A percentile compares a stretch with the other conserved stretches of the same genome.
phyloP scores from a whole-genome alignment of 73 alveolate genomes.

The Blepharisma japonicum region DNA sequence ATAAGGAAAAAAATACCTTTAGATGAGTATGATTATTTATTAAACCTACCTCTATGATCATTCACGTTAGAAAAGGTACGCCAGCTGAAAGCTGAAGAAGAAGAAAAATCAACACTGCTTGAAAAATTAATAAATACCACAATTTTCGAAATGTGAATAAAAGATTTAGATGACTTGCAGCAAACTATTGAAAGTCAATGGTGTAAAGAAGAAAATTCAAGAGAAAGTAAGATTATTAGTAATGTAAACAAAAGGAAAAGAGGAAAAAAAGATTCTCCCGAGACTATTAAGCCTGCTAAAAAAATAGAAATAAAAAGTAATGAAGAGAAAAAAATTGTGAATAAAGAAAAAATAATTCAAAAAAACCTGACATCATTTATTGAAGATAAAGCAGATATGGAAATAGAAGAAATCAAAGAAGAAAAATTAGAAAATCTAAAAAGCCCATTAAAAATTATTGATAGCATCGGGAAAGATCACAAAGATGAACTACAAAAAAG shows the following conservation, averaged over 20 bases:
- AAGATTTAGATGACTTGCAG: conserved; percentile 66
- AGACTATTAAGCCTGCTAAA: background rate
- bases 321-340: no score
- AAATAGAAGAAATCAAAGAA: no score
- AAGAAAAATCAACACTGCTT: conserved; percentile 52
- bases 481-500: no score
- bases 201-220: conserved; percentile 20
- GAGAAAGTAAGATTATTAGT: conserved; percentile 26
- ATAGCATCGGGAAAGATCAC: no score
- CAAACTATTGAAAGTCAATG: conserved; percentile 18
- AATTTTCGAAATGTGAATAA: conserved; percentile 61
- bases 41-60: conserved; percentile 70
- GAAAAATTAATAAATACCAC: conserved; percentile 44
- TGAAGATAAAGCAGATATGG: no score
- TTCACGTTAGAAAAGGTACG: conserved; percentile 75
- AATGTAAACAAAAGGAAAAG: conserved; percentile 23
- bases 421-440: no score
- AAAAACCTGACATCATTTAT: no score
- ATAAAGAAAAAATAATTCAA: no score
- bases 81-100: conserved; percentile 56
- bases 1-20: conserved; percentile 49
- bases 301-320: no score
- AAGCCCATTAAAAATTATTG: no score
- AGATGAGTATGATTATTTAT: conserved; percentile 82
- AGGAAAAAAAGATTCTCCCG: conserved; percentile 17